Evolutionary conservation across 1,284 basidiomycete genomes (phyloP).

Genomic region (Athelia psychrophila): DNA sequence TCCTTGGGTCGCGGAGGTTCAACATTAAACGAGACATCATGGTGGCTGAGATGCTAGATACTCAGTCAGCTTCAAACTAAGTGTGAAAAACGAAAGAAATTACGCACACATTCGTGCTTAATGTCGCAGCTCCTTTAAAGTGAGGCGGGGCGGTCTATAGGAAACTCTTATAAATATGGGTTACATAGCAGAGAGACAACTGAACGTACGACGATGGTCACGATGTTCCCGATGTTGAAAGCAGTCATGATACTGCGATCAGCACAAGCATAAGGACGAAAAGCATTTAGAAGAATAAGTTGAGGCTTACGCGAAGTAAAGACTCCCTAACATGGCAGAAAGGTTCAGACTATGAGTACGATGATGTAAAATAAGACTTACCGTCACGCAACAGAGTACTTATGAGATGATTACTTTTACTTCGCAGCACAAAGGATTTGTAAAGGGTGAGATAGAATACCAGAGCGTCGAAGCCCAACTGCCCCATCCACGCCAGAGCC

Average conservation of each 20-base stretch:
- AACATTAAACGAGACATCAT: constrained; percentile 41
- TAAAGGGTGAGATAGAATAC: constrained; percentile 40
- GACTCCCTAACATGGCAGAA: constrained; percentile 22
- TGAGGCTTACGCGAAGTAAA: constrained; percentile 32
- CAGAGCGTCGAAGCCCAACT: constrained; percentile 36
- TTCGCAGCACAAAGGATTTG: constrained; percentile 30
- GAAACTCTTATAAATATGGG: constrained; percentile 20
- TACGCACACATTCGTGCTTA: constrained; percentile 29
- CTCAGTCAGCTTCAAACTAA: constrained; percentile 38
- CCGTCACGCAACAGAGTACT: constrained; percentile 35
- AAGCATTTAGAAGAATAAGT: too few species aligned
- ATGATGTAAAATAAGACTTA: constrained; percentile 11
- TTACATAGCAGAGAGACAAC: neutral
- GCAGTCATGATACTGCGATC: constrained; percentile 30
- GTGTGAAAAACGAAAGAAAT: constrained; percentile 17
- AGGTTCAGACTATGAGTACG: neutral
- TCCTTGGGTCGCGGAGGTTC: constrained; percentile 33
- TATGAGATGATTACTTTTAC: constrained; percentile 21
- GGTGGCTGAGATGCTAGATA: constrained; percentile 36
- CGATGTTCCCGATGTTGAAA: constrained; percentile 31
- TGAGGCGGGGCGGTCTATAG: constrained; percentile 22
- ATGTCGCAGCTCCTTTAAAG: constrained; percentile 25
- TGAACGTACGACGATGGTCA: constrained; percentile 27
- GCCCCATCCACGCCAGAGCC: constrained; percentile 33
- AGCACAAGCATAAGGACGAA: neutral